phyloP scores from a whole-genome alignment of 768 basidiomycete species.

The Butyriboletus loyo region DNA sequence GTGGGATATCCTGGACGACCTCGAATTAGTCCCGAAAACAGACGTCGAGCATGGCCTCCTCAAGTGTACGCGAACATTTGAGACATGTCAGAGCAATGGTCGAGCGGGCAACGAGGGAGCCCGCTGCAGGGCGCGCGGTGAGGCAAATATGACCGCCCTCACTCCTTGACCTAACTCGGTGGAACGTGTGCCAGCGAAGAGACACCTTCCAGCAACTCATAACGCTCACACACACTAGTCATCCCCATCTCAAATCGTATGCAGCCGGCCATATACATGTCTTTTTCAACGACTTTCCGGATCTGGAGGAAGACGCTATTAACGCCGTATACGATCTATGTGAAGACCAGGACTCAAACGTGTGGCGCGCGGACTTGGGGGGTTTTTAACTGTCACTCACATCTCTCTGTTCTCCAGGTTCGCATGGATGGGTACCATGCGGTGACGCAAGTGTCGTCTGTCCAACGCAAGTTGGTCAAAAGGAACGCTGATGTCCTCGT shows the following conservation, averaged over 20 bases:
- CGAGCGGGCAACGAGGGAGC: constrained; percentile 40
- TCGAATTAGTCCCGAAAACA: not conserved
- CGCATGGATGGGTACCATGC: constrained; percentile 68
- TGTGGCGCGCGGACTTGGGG: constrained; percentile 26
- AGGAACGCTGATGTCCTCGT: constrained; percentile 73
- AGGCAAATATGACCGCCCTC: constrained; percentile 13
- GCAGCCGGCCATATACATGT: constrained; percentile 55
- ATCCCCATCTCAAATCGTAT: constrained; percentile 49
- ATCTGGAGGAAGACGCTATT: constrained; percentile 71
- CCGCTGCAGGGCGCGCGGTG: constrained; percentile 40
- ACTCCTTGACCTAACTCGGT: constrained; percentile 6
- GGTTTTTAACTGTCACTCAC: constrained; percentile 3
- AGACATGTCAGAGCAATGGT: constrained; percentile 35
- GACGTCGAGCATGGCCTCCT: constrained; percentile 19
- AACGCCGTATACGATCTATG: constrained; percentile 78
- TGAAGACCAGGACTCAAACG: constrained; percentile 59
- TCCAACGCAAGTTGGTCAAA: constrained; percentile 57
- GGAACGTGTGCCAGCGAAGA: constrained; percentile 41
- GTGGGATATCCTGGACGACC: not conserved
- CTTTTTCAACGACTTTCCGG: constrained; percentile 66
- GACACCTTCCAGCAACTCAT: constrained; percentile 53
- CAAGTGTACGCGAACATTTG: constrained; percentile 17
- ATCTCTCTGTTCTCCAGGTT: constrained; percentile 40
- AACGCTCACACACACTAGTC: constrained; percentile 46
- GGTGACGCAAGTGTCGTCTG: constrained; percentile 48